phyloP scores from a whole-genome alignment of 306 rosid genomes.

The Pachyrhizus erosus region DNA sequence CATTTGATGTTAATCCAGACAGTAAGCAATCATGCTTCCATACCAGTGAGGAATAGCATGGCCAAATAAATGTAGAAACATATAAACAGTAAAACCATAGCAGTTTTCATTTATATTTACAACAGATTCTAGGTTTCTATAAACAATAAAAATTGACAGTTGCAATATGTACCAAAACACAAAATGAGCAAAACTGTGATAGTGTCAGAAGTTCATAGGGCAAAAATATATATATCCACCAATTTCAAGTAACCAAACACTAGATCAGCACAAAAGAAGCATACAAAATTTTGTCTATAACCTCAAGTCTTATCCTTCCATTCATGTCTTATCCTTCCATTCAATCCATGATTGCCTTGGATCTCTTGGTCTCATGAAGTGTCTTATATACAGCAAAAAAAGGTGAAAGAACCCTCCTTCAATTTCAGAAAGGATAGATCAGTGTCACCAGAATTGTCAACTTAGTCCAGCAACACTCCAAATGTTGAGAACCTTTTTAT shows the following conservation, averaged over 20 bases:
- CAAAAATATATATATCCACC: constrained; percentile 36
- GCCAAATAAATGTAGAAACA: constrained; percentile 20
- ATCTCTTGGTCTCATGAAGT: constrained; percentile 40
- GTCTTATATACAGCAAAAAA: constrained; percentile 48
- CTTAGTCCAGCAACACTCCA: constrained; percentile 28
- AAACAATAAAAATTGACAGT: constrained; percentile 39
- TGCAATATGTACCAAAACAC: constrained; percentile 45
- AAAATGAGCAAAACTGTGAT: constrained; percentile 61
- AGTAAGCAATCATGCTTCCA: neutral
- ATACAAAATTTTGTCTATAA: constrained; percentile 29
- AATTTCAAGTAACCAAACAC: constrained; percentile 40
- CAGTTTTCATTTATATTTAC: constrained; percentile 38
- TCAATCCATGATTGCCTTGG: constrained; percentile 33
- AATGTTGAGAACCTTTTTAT: neutral
- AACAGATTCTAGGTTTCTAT: constrained; percentile 43
- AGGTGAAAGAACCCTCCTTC: constrained; percentile 29
- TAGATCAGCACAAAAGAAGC: neutral
- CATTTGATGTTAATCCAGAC: neutral
- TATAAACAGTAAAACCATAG: neutral
- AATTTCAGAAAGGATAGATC: constrained; percentile 14
- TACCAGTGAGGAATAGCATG: neutral
- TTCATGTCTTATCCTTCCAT: constrained; percentile 35
- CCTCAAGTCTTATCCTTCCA: constrained; percentile 34
- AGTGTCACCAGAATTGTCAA: constrained; percentile 4
- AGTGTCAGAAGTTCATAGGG: constrained; percentile 28